Evolutionary conservation across 345 rosid species (phyloP).

Genomic region (Dipteronia sinensis): DNA sequence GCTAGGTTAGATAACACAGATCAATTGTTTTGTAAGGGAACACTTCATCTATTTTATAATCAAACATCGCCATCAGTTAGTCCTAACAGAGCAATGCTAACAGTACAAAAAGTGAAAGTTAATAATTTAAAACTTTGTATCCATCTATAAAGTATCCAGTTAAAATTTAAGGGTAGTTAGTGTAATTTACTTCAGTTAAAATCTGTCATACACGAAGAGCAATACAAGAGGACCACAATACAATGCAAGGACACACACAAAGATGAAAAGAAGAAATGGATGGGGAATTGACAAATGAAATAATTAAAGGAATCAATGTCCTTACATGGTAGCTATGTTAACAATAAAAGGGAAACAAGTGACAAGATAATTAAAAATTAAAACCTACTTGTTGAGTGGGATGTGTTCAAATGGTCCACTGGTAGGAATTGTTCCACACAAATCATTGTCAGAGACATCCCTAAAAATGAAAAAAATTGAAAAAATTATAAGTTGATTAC

Average conservation of each 20-base stretch:
- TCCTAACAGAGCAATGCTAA: not conserved
- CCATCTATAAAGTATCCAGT: not conserved
- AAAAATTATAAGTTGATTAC: not conserved
- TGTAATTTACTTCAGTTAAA: not conserved
- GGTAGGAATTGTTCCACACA: constrained; percentile 97
- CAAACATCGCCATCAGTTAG: not conserved
- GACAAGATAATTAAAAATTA: not conserved
- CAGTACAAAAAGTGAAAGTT: not conserved
- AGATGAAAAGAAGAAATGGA: not conserved
- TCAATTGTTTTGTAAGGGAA: too few species aligned
- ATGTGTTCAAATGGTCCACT: constrained; percentile 85
- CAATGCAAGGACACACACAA: not conserved
- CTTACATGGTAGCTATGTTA: not conserved
- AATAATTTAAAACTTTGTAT: not conserved
- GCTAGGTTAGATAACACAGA: too few species aligned
- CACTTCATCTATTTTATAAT: not conserved
- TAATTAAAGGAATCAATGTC: not conserved
- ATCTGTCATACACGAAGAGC: not conserved
- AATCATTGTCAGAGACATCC: constrained; percentile 83
- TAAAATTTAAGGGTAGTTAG: not conserved
- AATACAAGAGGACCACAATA: not conserved
- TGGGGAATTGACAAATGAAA: not conserved
- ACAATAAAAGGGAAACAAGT: not conserved
- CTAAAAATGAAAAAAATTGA: constrained; percentile 41
- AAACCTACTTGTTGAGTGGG: constrained; percentile 77